Evolutionary conservation across 1,139 yeast genomes (phyloP), one percentile per base, ranked within the genome.

Genomic region (Sugiyamaella xylanicola): DNA sequence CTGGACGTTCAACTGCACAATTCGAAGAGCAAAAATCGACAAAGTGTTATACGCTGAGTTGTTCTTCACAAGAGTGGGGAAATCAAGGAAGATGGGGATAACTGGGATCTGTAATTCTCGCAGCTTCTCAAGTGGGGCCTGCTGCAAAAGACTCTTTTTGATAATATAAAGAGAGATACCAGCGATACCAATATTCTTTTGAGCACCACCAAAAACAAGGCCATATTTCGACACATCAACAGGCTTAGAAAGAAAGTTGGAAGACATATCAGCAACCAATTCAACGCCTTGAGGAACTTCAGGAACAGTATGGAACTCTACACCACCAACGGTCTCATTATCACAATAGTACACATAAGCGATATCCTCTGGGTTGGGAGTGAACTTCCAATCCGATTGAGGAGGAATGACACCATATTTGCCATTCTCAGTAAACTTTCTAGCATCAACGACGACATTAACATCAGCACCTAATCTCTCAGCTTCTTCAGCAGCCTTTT

Each of bases 301-400:
- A 15, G 87, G 88, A 16, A 72, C 66, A 46, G 70, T 76, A 36
- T 80, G 79, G 77, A 89, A 92, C 73, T 93, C 99, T 52, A 85
- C 89, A 56, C 99, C 99, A 68, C 89, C 83, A 42, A 93, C 98
- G 4, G 99, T 93, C 74, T 93, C 99, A 71, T 93, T 93, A 72
- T 93, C 99, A 74, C 98, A 92, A 65, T 86, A 81, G 72, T 90
- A 93, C 57, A 92, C 83, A 68, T 85, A 93, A 2, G 97, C 91
- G 36, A 91, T 84, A 53, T 84, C 80, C 53, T 79, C 68, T 52
- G 81, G 72, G 56, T 68, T 62, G 9, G 40, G 40, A 60, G 76
- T 69, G 58, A 66, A 65, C 58, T 70, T 67, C 95, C 96, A 88
- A 61, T 81, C 77, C 5, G 81, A 75, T 61, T 81, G 79, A 15